Evolutionary conservation across 352 stramenopile species (phyloP).

Genomic region (Phytopythium mirpurense): DNA sequence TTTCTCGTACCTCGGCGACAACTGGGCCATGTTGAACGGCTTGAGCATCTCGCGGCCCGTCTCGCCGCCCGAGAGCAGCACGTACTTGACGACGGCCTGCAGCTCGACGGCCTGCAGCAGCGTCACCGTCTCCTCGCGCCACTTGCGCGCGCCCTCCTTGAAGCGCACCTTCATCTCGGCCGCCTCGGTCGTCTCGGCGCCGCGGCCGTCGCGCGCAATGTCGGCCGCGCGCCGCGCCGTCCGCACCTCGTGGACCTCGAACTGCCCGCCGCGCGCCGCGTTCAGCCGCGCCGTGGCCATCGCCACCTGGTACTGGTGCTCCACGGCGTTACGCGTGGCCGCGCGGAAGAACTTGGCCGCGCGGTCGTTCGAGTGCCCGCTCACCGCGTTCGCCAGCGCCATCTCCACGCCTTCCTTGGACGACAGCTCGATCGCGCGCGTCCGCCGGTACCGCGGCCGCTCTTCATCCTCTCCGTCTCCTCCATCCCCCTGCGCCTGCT

Average conservation of each 20-base stretch:
- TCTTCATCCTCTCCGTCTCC: slow-evolving; percentile 4
- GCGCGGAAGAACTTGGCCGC: slow-evolving; percentile 76
- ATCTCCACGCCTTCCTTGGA: slow-evolving; percentile 78
- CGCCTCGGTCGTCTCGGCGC: not conserved
- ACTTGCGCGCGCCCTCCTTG: slow-evolving; percentile 75
- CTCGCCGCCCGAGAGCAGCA: slow-evolving; percentile 72
- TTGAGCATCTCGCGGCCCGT: slow-evolving; percentile 86
- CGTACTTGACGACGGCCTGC: slow-evolving; percentile 75
- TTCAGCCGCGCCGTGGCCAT: slow-evolving; percentile 70
- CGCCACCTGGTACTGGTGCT: slow-evolving; percentile 76
- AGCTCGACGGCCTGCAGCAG: slow-evolving; percentile 64
- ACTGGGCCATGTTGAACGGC: slow-evolving; percentile 88
- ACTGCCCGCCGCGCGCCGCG: slow-evolving; percentile 52
- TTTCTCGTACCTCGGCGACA: slow-evolving; percentile 65
- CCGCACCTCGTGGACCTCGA: slow-evolving; percentile 43
- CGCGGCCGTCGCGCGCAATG: slow-evolving; percentile 1
- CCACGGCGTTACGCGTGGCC: slow-evolving; percentile 67
- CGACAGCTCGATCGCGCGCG: slow-evolving; percentile 46
- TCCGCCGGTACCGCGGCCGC: slow-evolving; percentile 35
- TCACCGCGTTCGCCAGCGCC: slow-evolving; percentile 62
- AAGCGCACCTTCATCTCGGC: slow-evolving; percentile 69
- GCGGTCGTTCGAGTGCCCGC: slow-evolving; percentile 39
- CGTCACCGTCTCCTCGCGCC: slow-evolving; percentile 70
- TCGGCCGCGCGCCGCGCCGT: slow-evolving; percentile 17
- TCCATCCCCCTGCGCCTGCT: slow-evolving; percentile 11